A percentile compares a stretch with the other conserved stretches of the same genome.
Evolutionary conservation across 2,329 filamentous ascomycete genomes (phyloP).

Genomic region (Cytospora leucostoma): DNA sequence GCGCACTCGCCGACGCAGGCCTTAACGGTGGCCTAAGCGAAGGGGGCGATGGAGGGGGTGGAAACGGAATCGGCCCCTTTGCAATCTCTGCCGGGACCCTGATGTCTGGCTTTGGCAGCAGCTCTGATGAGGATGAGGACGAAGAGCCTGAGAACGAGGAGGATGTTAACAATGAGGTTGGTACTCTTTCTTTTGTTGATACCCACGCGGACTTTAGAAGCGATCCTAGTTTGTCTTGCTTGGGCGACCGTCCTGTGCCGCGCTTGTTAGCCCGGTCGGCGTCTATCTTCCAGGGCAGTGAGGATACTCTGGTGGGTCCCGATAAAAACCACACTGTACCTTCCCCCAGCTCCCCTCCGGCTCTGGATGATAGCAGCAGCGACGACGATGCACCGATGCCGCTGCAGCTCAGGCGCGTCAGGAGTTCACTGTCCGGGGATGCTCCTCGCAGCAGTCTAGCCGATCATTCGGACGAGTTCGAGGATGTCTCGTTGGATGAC

Average conservation of each 20-base stretch:
- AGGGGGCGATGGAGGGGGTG: conserved; percentile 60
- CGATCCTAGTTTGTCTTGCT: conserved; percentile 18
- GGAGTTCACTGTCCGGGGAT: neutral
- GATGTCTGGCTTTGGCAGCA: conserved; percentile 90
- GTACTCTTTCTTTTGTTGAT: conserved; percentile 37
- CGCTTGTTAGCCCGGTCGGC: conserved; percentile 16
- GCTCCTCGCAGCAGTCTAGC: conserved; percentile 5
- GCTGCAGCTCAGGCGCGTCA: neutral
- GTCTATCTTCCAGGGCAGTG: conserved; percentile 11
- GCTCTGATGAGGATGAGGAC: conserved; percentile 94
- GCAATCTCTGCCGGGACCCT: conserved; percentile 73
- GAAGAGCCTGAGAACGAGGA: conserved; percentile 86
- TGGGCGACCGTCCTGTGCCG: conserved; percentile 17
- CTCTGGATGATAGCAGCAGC: conserved; percentile 8
- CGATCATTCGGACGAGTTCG: conserved; percentile 17
- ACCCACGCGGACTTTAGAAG: conserved; percentile 30
- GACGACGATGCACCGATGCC: conserved; percentile 13
- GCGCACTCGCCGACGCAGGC: conserved; percentile 76
- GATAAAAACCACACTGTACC: neutral
- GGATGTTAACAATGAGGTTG: conserved; percentile 69
- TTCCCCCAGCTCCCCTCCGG: neutral
- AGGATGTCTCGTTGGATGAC: conserved; percentile 25
- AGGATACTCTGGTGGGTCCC: conserved; percentile 11
- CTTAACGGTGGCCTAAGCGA: conserved; percentile 72
- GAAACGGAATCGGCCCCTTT: conserved; percentile 70